Percentiles rank a stretch among this genome's conserved stretches.
Evolutionary conservation across 2,329 filamentous ascomycete species (phyloP).

Genomic region (Fusarium stilboides): DNA sequence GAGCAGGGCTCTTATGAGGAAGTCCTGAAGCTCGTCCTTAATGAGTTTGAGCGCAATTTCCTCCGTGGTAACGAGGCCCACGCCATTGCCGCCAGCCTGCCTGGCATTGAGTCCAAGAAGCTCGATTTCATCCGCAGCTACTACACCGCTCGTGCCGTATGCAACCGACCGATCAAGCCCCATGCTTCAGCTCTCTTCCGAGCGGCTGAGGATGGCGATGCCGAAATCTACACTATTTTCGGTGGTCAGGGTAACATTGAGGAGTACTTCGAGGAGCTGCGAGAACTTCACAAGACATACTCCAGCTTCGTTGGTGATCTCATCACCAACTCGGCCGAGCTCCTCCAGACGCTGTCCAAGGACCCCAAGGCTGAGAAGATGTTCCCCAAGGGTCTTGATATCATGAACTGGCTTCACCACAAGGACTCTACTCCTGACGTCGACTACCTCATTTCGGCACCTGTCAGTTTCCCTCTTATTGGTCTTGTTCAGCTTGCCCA

Average conservation of each 20-base stretch:
- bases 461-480: slow-evolving; percentile 96
- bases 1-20: slow-evolving; percentile 90
- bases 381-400: slow-evolving; percentile 95
- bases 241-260: slow-evolving; percentile 99
- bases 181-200: slow-evolving; percentile 95
- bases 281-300: slow-evolving; percentile 92
- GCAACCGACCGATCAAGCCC: slow-evolving; percentile 87
- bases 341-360: slow-evolving; percentile 87
- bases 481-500: slow-evolving; percentile 96
- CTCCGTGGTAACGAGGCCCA: slow-evolving; percentile 97
- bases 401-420: slow-evolving; percentile 93
- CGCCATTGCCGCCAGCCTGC: slow-evolving; percentile 85
- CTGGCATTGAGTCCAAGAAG: slow-evolving; percentile 95
- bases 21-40: slow-evolving; percentile 90
- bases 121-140: slow-evolving; percentile 90
- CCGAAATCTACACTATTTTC: slow-evolving; percentile 93
- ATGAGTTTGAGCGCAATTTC: slow-evolving; percentile 97
- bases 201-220: slow-evolving; percentile 86
- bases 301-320: slow-evolving; percentile 91
- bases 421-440: slow-evolving; percentile 91
- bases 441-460: slow-evolving; percentile 94
- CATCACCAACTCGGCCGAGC: slow-evolving; percentile 83
- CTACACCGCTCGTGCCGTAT: slow-evolving; percentile 88
- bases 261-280: slow-evolving; percentile 98
- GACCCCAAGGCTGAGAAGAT: slow-evolving; percentile 93